Evolutionary conservation across 768 basidiomycete species (phyloP), one percentile per base, ranked within the genome.

Genomic region (Pisolithus tinctorius): DNA sequence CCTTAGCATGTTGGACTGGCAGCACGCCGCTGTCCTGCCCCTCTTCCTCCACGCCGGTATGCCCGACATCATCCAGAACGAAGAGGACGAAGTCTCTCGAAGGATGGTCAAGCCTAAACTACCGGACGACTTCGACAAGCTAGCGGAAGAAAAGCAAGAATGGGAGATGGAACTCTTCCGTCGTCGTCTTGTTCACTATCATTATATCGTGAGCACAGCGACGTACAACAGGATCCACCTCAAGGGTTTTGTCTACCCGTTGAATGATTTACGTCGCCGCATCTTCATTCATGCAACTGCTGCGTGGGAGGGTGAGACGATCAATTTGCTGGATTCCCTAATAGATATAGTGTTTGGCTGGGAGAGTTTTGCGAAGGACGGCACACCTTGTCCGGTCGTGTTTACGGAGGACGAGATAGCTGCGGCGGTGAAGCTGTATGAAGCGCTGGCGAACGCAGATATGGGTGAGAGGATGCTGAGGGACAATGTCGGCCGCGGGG

Each of bases 21-120:
- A 80, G 69, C 77, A 80, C 65, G 54, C 79, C 55, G 65, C 77
- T 3, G 74, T 81, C 68, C 71, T 80, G 26, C 78, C 79, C 61
- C 23, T 55, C 55, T 80, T 76, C 65, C 77, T 81, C 69, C 71
- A 69, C 52, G 69, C 74, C 37, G 68, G 73, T 55, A 63, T 75
- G 61, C 78, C 77, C 41, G 16, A 64, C 47, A 60, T 59, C 26
- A 45, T 80, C 1, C 75, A 77, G 68, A 80, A 80, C 68, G 61
- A 77, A 58, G 67, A 65, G 58, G 78, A 79, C 52, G 38, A 52
- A 13, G 57, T 63, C 57, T 77, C 71, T 57, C 66, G 71, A 52
- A 48, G 50, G 52, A 61, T 77, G 60, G 63, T 54, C 17, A 66
- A 23, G 55, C 77, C 77, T 42, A 71, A 67, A 17, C 66, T 72